Evolutionary conservation across 106 monocot species (phyloP), one percentile per base, ranked within the genome.

Genomic region (Ottelia alismoides): DNA sequence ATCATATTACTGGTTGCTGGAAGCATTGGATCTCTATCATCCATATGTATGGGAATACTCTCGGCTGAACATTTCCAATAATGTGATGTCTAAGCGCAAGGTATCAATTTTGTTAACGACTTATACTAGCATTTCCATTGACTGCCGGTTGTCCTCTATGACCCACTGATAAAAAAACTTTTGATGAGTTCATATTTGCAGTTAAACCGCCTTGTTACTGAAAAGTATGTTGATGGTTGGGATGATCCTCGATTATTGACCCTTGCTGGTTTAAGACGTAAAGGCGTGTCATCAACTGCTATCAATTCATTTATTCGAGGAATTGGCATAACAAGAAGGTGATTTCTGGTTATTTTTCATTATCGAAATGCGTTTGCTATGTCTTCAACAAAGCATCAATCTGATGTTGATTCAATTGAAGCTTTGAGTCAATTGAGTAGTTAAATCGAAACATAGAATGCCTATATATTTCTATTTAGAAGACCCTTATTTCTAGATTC

Each of bases 11-110:
- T 98, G 96, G 94, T 55, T 98, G 29, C 49, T 98, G 23, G 65
- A 67, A 56, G 96, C 72, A 2, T 64, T 89, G 46, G 68, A 66
- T 16, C 81, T 98, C 55, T 89, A 98, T 63, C 81, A 98, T 51
- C 96, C 96, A 14, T 85, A 89, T 70, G 96, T 98, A 19, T 98
- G 96, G 96, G 96, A 98, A 48, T 98, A 98, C 64, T 98, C 96
- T 44, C 76, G 96, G 26, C 67, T 98, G 45, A 98, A 98, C 50
- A 77, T 98, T 46, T 85, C 89, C 24, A 98, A 98, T 53, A 89
- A 78, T 25, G 82, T 98, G 46, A 79, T 98, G 96, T 98, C 96
- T 27, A 98, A 98, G 68, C 78, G 96, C 27, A 98, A 98, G 89
- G 96, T 98, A 54, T 20, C 2, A n/a, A n/a, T 51, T 64, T 55